Evolutionary conservation across 148 eudicot species (phyloP), one percentile per base, ranked within the genome.

Genomic region (Fagopyrum tataricum): DNA sequence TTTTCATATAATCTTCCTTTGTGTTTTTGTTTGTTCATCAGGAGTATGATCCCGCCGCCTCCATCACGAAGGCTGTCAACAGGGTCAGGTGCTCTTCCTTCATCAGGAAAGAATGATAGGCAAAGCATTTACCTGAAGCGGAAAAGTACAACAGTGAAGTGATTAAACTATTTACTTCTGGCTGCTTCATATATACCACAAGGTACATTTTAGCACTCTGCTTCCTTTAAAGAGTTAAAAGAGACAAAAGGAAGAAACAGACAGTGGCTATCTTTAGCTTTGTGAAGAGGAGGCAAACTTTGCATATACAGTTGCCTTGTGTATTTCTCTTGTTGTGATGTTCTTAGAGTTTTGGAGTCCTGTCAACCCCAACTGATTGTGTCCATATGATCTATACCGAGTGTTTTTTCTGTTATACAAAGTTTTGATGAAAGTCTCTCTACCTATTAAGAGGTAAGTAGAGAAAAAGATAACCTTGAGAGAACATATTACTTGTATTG

Each of bases 381-480:
- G 69, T 64, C 43, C 69, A 64, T 64, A 64, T 64, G 69, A 64
- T 46, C 37, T 0, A 46, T 15, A 64, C 44, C 18, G 43, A 64
- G 69, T 39, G 69, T 64, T 37, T 37, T 64, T 37, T 64, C n/a
- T 64, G 31, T 21, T 64, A 31, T 13, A 64, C 44, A 64, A 64
- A 64, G 6, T 64, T 64, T 64, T 64, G 69, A 64, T 64, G 44
- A 64, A 64, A 64, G 37, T 64, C 69, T 64, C 69, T 64, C 69
- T 64, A 37, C 43, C 42, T 39, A 37, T 24, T 6, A 55, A 64
- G 69, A 37, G 69, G 69, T 64, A 64, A 64, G 69, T 43, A 64
- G 69, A 64, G 69, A 64, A 31, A 31, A 31, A 64, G 43, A 37
- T 64, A 64, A 64, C 43, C 44, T 37, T 64, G 69, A 64, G 69